A percentile compares a stretch with the other conserved stretches of the same genome.
These are phyloP conservation scores for Omphalotus olearius DNA, from an alignment of 1,284 basidiomycete genomes.

Conservation along the genomic window DNA sequence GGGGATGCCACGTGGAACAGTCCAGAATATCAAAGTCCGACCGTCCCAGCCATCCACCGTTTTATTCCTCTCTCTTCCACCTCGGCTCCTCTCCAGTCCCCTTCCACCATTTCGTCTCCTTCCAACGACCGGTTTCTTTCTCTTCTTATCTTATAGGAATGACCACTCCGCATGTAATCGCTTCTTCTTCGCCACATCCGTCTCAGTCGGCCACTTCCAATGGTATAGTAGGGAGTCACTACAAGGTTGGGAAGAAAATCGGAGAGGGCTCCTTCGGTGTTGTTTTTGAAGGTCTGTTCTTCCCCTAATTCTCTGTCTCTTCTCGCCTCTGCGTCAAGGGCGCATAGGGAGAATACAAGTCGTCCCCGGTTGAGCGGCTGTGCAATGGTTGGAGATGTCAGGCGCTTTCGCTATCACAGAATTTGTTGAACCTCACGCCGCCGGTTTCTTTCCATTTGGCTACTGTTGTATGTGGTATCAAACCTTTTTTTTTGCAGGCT, in stretches of 20 bases:
- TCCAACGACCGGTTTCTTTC: slow-evolving; percentile 4
- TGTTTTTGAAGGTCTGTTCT: slow-evolving; percentile 66
- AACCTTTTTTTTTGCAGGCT: slow-evolving; percentile 45
- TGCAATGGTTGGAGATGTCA: background rate
- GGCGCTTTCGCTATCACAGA: background rate
- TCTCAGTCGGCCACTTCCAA: slow-evolving; percentile 57
- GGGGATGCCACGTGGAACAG: background rate
- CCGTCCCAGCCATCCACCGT: background rate
- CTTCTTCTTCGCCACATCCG: slow-evolving; percentile 61
- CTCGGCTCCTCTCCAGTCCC: slow-evolving; percentile 7
- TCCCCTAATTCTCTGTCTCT: background rate
- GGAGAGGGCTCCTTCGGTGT: slow-evolving; percentile 85
- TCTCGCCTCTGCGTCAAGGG: background rate
- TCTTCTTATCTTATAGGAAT: slow-evolving; percentile 29
- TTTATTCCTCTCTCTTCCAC: slow-evolving; percentile 4
- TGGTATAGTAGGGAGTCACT: slow-evolving; percentile 73
- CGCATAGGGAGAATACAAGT: background rate
- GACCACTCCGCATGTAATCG: slow-evolving; percentile 76
- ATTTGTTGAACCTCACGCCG: background rate
- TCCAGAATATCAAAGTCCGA: slow-evolving; percentile 9
- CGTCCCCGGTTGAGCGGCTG: background rate
- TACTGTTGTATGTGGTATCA: background rate
- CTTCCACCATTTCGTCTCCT: slow-evolving; percentile 2
- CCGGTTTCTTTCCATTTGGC: slow-evolving; percentile 3
- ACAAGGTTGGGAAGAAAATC: slow-evolving; percentile 82